Conservation (phyloP, 768 basidiomycete species). For the Phlebiopsis gigantea region DNA sequence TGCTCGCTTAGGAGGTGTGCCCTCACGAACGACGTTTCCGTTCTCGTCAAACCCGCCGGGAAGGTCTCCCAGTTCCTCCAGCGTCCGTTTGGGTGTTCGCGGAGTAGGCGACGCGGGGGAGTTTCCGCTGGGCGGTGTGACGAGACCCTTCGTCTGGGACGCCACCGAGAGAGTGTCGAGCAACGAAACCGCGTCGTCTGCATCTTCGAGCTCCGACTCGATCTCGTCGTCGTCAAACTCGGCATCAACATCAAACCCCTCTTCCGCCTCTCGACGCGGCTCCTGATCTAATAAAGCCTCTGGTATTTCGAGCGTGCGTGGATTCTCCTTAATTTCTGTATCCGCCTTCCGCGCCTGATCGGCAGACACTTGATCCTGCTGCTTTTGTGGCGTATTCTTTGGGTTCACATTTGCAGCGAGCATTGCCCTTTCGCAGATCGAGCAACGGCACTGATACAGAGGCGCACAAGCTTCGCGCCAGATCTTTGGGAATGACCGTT, state of each 20-base stretch:
- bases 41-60: neutral
- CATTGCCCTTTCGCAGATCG: slow-evolving; percentile 68
- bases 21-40: slow-evolving; percentile 4
- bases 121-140: neutral
- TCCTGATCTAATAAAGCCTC: slow-evolving; percentile 13
- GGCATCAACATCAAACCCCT: slow-evolving; percentile 12
- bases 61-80: slow-evolving; percentile 6
- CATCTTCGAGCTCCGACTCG: slow-evolving; percentile 16
- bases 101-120: neutral
- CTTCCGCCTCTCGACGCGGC: slow-evolving; percentile 10
- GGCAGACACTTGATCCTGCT: neutral
- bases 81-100: slow-evolving; percentile 10
- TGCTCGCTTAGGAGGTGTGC: slow-evolving; percentile 39
- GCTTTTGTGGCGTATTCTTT: slow-evolving; percentile 21
- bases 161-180: neutral
- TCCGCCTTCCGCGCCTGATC: neutral
- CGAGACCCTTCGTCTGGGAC: neutral
- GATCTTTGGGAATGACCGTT: slow-evolving; percentile 34
- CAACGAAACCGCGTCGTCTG: slow-evolving; percentile 24
- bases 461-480: slow-evolving; percentile 75
- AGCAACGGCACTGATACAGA: slow-evolving; percentile 65
- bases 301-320: slow-evolving; percentile 19
- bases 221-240: slow-evolving; percentile 16
- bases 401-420: slow-evolving; percentile 41
- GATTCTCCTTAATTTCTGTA: slow-evolving; percentile 1